Evolutionary conservation across 2,329 filamentous ascomycete species (phyloP).

Genomic region (Kalaharituber pfeilii): DNA sequence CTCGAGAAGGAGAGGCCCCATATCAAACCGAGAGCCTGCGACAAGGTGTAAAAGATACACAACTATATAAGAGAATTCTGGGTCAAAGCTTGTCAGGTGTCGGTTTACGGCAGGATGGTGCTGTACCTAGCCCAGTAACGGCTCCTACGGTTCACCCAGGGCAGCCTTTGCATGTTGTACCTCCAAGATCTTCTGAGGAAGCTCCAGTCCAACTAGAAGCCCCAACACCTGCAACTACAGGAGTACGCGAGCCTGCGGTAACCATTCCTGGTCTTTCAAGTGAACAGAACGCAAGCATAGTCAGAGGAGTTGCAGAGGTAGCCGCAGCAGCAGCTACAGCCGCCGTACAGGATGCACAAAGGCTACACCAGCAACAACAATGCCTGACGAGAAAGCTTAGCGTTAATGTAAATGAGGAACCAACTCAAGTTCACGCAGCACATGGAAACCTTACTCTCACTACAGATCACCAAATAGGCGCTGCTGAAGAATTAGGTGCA

Average conservation of each 20-base stretch:
- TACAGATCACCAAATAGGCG: constrained; percentile 27
- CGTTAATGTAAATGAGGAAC: constrained; percentile 21
- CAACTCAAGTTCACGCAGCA: constrained; percentile 21
- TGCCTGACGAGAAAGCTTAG: constrained; percentile 13
- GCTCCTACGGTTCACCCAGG: constrained; percentile 5
- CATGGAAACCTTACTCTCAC: constrained; percentile 27
- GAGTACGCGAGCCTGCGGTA: constrained; percentile 21
- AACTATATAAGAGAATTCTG: constrained; percentile 82
- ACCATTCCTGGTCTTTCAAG: constrained; percentile 54
- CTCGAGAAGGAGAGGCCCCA: neutral
- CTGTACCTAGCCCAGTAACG: constrained; percentile 8
- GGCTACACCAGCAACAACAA: constrained; percentile 7
- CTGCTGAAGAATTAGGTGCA: neutral
- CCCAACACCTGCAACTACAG: constrained; percentile 7
- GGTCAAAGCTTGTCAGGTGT: constrained; percentile 77
- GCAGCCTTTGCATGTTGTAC: constrained; percentile 52
- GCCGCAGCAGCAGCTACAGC: constrained; percentile 81
- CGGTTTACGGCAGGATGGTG: constrained; percentile 40
- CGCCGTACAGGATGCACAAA: constrained; percentile 30
- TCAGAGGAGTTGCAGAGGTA: constrained; percentile 80
- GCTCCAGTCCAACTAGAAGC: constrained; percentile 1
- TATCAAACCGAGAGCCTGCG: neutral
- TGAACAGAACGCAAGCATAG: constrained; percentile 62
- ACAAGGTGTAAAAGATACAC: constrained; percentile 44
- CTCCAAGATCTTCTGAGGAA: constrained; percentile 41